Percentiles rank a stretch among this genome's conserved stretches.
phyloP scores from a whole-genome alignment of 2,329 filamentous ascomycete species.

The Helotiales sp. region DNA sequence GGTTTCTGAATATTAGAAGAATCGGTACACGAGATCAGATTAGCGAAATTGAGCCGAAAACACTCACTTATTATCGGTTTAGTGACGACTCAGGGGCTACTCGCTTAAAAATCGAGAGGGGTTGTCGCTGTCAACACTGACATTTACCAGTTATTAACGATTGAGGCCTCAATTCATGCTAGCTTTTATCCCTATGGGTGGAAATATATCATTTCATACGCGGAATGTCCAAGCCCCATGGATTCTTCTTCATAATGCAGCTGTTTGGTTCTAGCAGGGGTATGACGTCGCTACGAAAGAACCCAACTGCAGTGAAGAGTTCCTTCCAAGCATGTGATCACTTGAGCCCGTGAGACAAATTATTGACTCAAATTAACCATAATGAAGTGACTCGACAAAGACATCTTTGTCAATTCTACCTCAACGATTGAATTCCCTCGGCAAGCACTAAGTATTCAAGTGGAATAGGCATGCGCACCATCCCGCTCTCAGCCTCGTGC shows the following conservation, averaged over 20 bases:
- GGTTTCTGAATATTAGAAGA: background rate
- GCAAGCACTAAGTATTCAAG: background rate
- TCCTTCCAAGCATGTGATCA: too few relatives aligned
- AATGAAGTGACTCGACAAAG: too few relatives aligned
- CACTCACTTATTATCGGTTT: background rate
- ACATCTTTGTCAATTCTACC: too few relatives aligned
- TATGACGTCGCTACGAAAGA: too few relatives aligned
- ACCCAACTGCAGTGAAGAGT: too few relatives aligned
- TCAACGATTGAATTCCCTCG: background rate
- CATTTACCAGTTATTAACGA: background rate
- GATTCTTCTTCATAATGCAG: too few relatives aligned
- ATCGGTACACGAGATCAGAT: background rate
- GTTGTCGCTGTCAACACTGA: background rate
- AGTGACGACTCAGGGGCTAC: background rate
- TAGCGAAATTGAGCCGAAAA: background rate
- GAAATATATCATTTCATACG: too few relatives aligned
- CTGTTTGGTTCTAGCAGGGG: too few relatives aligned
- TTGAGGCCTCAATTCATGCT: background rate
- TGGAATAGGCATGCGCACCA: background rate
- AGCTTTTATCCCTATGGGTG: background rate
- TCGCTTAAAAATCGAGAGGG: background rate
- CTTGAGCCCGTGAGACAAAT: too few relatives aligned
- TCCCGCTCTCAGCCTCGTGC: background rate
- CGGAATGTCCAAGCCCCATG: too few relatives aligned
- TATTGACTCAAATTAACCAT: too few relatives aligned